Evolutionary conservation across 2,329 filamentous ascomycete genomes (phyloP).

Genomic region (Neofusicoccum umdonicola): DNA sequence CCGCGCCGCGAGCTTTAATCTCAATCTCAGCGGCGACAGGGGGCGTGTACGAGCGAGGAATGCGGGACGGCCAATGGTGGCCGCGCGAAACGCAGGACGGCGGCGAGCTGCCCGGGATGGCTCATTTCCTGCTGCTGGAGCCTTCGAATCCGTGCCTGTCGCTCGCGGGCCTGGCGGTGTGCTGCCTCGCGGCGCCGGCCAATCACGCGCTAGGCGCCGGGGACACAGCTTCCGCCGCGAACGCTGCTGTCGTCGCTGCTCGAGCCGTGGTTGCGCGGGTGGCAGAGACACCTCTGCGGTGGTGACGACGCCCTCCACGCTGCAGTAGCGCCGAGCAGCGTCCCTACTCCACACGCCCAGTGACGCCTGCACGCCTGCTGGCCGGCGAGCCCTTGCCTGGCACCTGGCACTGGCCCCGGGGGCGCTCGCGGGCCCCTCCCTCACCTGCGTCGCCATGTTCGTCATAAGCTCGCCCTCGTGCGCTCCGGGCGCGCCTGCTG

Average conservation of each 20-base stretch:
- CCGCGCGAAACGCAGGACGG: constrained; percentile 12
- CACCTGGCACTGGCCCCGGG: background rate
- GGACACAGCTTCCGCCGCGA: background rate
- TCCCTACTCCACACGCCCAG: constrained; percentile 9
- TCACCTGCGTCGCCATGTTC: constrained; percentile 16
- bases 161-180: constrained; percentile 14
- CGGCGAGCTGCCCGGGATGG: constrained; percentile 9
- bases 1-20: constrained; percentile 14
- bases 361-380: background rate
- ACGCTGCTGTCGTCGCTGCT: background rate
- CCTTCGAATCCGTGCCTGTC: background rate
- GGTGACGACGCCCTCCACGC: constrained; percentile 12
- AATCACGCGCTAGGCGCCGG: background rate
- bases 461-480: constrained; percentile 13
- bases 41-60: constrained; percentile 13
- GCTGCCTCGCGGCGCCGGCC: constrained; percentile 5
- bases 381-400: constrained; percentile 12
- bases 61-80: constrained; percentile 12
- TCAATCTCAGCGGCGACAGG: constrained; percentile 17
- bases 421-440: background rate
- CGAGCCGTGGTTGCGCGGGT: constrained; percentile 1
- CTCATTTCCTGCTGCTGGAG: constrained; percentile 11
- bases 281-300: background rate
- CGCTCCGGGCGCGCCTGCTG: constrained; percentile 6
- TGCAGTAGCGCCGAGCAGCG: constrained; percentile 15